Percentiles rank a stretch among this genome's conserved stretches.
These are phyloP conservation scores for Pueraria montana DNA, from an alignment of 306 rosid genomes.

Conservation along the genomic window DNA sequence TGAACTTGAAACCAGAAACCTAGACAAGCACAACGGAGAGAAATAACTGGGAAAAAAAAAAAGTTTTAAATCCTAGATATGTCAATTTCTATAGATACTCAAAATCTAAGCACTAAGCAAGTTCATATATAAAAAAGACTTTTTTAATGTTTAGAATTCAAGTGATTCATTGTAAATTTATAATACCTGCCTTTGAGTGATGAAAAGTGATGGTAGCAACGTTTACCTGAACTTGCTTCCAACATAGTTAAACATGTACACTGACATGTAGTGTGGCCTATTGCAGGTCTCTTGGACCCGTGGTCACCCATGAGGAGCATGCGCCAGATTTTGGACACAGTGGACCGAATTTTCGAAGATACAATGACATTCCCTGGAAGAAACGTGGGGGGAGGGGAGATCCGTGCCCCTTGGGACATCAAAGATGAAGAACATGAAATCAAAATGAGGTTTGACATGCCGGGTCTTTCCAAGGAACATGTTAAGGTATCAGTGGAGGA, in stretches of 20 bases:
- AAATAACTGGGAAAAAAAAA: background rate
- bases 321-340: conserved; percentile 80
- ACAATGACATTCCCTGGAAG: conserved; percentile 59
- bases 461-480: conserved; percentile 81
- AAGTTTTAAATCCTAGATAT: background rate
- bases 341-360: conserved; percentile 76
- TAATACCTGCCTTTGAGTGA: background rate
- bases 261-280: background rate
- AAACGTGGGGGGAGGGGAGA: conserved; percentile 55
- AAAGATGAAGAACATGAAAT: conserved; percentile 75
- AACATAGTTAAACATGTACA: conserved; percentile 4
- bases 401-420: conserved; percentile 79
- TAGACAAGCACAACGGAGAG: background rate
- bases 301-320: conserved; percentile 81
- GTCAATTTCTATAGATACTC: conserved; percentile 1
- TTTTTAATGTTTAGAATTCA: background rate
- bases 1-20: background rate
- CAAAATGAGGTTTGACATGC: conserved; percentile 87
- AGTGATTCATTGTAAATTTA: background rate
- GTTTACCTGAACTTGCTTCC: conserved; percentile 24
- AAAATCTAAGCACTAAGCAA: background rate
- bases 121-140: background rate
- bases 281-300: conserved; percentile 75
- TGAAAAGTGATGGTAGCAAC: background rate
- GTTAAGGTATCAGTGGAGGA: conserved; percentile 78